Evolutionary conservation across 371 early-diverging fungal species (phyloP).

Genomic region (Lichtheimia corymbifera): DNA sequence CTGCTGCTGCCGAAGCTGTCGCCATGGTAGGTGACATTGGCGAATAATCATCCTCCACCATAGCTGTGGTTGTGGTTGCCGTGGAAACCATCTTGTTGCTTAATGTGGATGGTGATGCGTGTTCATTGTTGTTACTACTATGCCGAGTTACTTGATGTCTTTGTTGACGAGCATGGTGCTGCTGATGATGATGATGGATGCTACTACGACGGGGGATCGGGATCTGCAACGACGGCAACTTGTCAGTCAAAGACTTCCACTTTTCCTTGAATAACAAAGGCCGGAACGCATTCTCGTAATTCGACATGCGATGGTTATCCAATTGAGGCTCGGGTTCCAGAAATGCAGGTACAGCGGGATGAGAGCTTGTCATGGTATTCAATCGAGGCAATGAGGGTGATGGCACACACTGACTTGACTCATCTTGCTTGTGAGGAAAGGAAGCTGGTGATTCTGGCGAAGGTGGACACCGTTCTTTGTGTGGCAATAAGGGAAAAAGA

Average conservation of each 20-base stretch:
- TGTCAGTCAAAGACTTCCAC: slow-evolving; percentile 9
- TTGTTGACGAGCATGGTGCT: background rate
- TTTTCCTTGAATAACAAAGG: slow-evolving; percentile 19
- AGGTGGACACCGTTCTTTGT: background rate
- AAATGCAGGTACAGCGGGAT: slow-evolving; percentile 14
- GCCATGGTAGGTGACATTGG: slow-evolving; percentile 34
- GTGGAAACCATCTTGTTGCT: background rate
- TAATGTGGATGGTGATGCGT: background rate
- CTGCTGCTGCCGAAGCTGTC: slow-evolving; percentile 29
- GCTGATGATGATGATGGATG: no score
- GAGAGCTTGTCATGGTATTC: slow-evolving; percentile 1
- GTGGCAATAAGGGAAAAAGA: no score
- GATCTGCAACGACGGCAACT: slow-evolving; percentile 21
- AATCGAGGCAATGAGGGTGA: background rate
- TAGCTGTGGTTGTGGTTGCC: slow-evolving; percentile 1
- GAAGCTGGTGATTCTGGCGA: slow-evolving; percentile 2
- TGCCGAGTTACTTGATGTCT: background rate
- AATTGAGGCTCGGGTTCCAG: slow-evolving; percentile 32
- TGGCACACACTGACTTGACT: slow-evolving; percentile 1
- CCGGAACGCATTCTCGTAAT: slow-evolving; percentile 18
- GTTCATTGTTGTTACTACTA: background rate
- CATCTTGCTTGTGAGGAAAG: slow-evolving; percentile 6
- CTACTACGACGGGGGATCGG: slow-evolving; percentile 24
- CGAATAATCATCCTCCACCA: slow-evolving; percentile 2
- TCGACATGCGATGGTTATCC: slow-evolving; percentile 16